Evolutionary conservation across 192 early-diverging fungal genomes (phyloP), one percentile per base, ranked within the genome.

Genomic region (Coemansia sp.): DNA sequence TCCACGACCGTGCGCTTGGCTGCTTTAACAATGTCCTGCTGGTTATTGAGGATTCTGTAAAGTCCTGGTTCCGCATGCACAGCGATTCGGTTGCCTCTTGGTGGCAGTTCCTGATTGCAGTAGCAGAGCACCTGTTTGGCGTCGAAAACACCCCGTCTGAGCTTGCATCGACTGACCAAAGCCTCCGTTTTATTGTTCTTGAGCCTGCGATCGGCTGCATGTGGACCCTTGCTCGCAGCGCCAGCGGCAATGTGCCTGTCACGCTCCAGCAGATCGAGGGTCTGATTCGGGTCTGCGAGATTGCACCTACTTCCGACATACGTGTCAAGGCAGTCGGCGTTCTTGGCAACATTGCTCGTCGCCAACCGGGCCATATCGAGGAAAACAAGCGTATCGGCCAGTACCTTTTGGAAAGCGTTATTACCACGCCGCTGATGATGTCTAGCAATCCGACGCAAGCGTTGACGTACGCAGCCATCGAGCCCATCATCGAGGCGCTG

Each of bases 21-120:
- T 91, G 88, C 60, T 68, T 92, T 40, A 91, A 89, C 75, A 92
- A 92, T 73, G 89, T 90, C 65, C 76, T 91, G 62, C 77, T 92
- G 60, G 83, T 86, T n/a, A 85, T 92, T 75, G 85, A 85, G 32
- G 89, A 92, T 54, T 71, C 87, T 2, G 83, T 85, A 22, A 82
- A 83, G 48, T 80, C 75, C 45, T 92, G 89, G 91, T 91, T 90
- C 69, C 82, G 49, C 54, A 33, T 60, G 57, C 68, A 76, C 30
- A 61, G 22, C 29, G 69, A 75, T 48, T 22, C 52, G n/a, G 72
- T 75, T 11, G 63, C 60, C 33, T 22, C 22, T 14, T 77, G 68
- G 75, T 92, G 90, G 90, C 64, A 51, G 38, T 82, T 84, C 72
- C 69, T 92, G 16, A 86, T 91, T 63, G 79, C 82, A 45, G 68